A percentile compares a stretch with the other conserved stretches of the same genome.
Evolutionary conservation across 2,329 filamentous ascomycete genomes (phyloP).

Genomic region (Trichoderma afroharzianum): DNA sequence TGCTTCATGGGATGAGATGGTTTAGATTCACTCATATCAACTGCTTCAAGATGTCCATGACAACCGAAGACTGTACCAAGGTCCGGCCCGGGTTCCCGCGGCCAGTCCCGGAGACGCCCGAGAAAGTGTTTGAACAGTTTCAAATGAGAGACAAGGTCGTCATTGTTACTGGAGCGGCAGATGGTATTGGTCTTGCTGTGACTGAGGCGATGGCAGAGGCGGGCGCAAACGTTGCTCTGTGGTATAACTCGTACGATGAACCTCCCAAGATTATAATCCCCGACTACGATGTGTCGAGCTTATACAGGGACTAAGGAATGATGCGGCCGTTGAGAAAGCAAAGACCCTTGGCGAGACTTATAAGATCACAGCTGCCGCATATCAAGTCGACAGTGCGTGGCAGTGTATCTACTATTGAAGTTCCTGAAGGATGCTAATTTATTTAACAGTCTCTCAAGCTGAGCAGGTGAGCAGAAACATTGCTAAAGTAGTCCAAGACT

Average conservation of each 20-base stretch:
- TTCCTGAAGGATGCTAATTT: neutral
- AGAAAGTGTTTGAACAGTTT: constrained; percentile 8
- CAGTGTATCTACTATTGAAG: neutral
- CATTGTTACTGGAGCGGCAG: neutral
- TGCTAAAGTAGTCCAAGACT: neutral
- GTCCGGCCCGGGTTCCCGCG: constrained; percentile 1
- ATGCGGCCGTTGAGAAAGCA: neutral
- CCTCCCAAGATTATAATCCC: too few relatives aligned
- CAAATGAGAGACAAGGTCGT: constrained; percentile 7
- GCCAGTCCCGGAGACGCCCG: neutral
- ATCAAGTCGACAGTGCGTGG: neutral
- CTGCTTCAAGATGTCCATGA: neutral
- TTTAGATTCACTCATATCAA: neutral
- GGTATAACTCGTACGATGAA: neutral
- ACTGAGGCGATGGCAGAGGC: neutral
- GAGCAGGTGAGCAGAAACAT: neutral
- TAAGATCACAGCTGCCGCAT: neutral
- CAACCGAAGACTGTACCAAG: neutral
- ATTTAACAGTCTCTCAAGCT: neutral
- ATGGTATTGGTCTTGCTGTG: constrained; percentile 4
- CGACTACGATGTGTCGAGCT: neutral
- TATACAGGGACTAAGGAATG: neutral
- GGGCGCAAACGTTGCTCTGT: neutral
- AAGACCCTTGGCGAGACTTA: neutral
- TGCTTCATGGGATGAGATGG: neutral